Evolutionary conservation across 2,329 filamentous ascomycete genomes (phyloP).

Genomic region (Diaporthe sp.): DNA sequence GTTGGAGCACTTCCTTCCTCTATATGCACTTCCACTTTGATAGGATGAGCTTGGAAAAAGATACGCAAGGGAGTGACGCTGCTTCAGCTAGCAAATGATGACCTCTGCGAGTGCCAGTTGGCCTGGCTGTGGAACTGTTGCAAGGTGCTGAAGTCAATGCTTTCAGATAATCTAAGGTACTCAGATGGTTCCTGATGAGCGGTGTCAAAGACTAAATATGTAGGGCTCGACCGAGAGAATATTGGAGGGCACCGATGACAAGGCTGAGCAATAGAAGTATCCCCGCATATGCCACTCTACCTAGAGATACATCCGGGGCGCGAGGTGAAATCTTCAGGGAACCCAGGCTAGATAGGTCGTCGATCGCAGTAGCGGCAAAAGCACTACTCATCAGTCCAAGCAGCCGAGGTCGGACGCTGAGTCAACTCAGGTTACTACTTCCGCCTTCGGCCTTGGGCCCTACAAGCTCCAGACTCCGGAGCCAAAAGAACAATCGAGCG

Average conservation of each 20-base stretch:
- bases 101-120: neutral
- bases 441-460: neutral
- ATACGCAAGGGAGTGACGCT: neutral
- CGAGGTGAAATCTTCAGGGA: constrained; percentile 19
- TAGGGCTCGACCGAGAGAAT: neutral
- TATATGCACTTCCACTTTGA: neutral
- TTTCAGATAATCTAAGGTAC: neutral
- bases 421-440: constrained; percentile 28
- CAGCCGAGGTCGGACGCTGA: constrained; percentile 41
- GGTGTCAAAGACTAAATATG: neutral
- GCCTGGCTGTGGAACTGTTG: neutral
- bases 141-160: neutral
- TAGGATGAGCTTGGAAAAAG: neutral
- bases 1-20: neutral
- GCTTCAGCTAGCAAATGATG: neutral
- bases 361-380: constrained; percentile 18
- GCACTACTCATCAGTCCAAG: neutral
- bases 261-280: constrained; percentile 29
- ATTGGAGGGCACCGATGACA: neutral
- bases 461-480: neutral
- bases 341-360: neutral
- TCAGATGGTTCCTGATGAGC: too few relatives aligned
- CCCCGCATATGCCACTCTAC: constrained; percentile 23
- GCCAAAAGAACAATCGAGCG: neutral
- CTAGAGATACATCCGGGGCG: constrained; percentile 23